Percentiles rank a stretch among this genome's conserved stretches.
These are phyloP conservation scores for Austroboletus olivaceoglutinosus DNA, from an alignment of 1,284 basidiomycete species.

Conservation along the genomic window DNA sequence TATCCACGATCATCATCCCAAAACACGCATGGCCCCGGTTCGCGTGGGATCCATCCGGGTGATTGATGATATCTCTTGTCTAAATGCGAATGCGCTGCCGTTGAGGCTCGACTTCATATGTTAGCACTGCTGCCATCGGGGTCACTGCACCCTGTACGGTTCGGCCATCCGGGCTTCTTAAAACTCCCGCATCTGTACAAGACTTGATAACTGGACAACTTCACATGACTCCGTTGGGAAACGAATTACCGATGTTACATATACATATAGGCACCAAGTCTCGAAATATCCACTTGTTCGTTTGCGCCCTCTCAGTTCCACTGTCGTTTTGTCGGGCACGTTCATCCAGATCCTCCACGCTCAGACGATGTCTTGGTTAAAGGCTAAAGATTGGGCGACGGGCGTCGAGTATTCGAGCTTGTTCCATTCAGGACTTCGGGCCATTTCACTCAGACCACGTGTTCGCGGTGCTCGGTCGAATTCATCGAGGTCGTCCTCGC, in stretches of 20 bases:
- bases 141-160: conserved; percentile 7
- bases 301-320: background rate
- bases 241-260: conserved; percentile 5
- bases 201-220: background rate
- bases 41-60: background rate
- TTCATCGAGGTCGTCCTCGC: conserved; percentile 11
- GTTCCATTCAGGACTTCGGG: conserved; percentile 30
- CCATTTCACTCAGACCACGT: conserved; percentile 22
- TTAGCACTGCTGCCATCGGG: conserved; percentile 1
- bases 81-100: background rate
- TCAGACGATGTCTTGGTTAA: conserved; percentile 31
- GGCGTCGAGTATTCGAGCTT: conserved; percentile 31
- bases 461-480: conserved; percentile 1
- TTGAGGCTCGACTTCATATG: background rate
- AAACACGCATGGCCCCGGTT: background rate
- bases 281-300: background rate
- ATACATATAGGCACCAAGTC: conserved; percentile 24
- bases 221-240: conserved; percentile 18
- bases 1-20: background rate
- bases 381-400: conserved; percentile 28
- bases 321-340: background rate
- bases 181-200: conserved; percentile 3
- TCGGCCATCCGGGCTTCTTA: conserved; percentile 10
- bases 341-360: background rate
- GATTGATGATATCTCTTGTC: conserved; percentile 9